These are phyloP conservation scores for Petunia hybrid DNA, from an alignment of 305 asterid genomes.

Conservation along the genomic window DNA sequence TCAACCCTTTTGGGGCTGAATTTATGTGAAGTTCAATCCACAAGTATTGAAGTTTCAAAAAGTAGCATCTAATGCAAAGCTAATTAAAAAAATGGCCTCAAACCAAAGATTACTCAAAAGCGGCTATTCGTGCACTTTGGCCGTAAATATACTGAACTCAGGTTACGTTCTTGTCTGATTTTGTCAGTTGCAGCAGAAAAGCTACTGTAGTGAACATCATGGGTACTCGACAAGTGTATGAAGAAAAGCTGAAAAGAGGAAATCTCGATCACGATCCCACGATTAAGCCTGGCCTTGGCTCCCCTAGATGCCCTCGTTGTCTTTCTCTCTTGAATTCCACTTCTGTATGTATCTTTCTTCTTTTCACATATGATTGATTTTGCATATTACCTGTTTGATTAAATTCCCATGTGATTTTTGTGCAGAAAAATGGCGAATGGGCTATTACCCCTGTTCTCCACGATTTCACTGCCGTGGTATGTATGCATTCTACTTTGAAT, in stretches of 20 bases:
- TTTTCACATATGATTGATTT: no score
- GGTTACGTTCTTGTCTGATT: no score
- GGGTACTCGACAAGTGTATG: constrained; percentile 93
- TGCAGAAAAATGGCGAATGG: constrained; percentile 68
- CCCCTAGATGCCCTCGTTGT: constrained; percentile 84
- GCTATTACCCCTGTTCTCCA: constrained; percentile 67
- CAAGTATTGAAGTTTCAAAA: no score
- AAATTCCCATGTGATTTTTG: constrained; percentile 26
- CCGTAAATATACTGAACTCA: no score
- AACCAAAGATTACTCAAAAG: no score
- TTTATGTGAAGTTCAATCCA: no score
- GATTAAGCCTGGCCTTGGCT: constrained; percentile 81
- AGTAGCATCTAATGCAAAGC: no score
- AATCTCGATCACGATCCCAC: constrained; percentile 81
- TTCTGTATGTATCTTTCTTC: constrained; percentile 39
- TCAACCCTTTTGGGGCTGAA: no score
- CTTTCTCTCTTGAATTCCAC: constrained; percentile 63
- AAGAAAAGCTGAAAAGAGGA: constrained; percentile 74
- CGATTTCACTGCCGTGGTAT: constrained; percentile 76
- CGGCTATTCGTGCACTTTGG: no score
- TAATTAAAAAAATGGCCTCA: no score
- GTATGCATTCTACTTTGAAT: constrained; percentile 12
- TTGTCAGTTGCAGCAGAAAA: no score
- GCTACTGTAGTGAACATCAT: constrained; percentile 32
- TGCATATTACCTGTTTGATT: constrained; percentile 40